Percentiles rank a stretch among this genome's conserved stretches.
phyloP scores from a whole-genome alignment of 1,284 basidiomycete species.

The Xerocomus amazonicus region DNA sequence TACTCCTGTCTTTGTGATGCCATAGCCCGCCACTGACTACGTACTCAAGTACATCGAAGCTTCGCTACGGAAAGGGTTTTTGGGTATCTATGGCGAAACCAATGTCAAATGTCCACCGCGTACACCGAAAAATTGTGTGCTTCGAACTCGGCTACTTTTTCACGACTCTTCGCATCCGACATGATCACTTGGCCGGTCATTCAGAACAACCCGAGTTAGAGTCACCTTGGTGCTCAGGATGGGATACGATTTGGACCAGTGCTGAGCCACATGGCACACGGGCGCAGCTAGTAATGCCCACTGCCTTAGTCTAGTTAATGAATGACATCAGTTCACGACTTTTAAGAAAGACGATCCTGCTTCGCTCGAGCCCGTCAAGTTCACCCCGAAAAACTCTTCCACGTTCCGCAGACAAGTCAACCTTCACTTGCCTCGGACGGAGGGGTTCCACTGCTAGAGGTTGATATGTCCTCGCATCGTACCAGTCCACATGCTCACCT shows the following conservation, averaged over 20 bases:
- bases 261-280: background rate
- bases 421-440: too few relatives aligned
- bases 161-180: too few relatives aligned
- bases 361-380: background rate
- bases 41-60: background rate
- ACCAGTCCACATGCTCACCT: slow-evolving; percentile 1
- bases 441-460: too few relatives aligned
- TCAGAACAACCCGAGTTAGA: too few relatives aligned
- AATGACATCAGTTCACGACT: too few relatives aligned
- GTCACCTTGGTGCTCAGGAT: background rate
- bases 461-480: background rate
- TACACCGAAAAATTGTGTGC: too few relatives aligned
- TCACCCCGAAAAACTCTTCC: background rate
- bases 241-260: background rate
- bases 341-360: background rate
- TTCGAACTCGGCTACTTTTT: background rate
- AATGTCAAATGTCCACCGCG: background rate
- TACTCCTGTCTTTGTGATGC: too few relatives aligned
- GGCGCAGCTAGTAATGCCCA: background rate
- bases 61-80: slow-evolving; percentile 2
- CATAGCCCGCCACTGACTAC: background rate
- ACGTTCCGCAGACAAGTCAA: too few relatives aligned
- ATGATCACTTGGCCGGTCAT: too few relatives aligned
- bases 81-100: slow-evolving; percentile 5
- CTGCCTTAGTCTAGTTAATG: background rate